Percentiles rank a stretch among this genome's conserved stretches.
phyloP scores from a whole-genome alignment of 2,329 filamentous ascomycete species.

The Emmonsia crescens region DNA sequence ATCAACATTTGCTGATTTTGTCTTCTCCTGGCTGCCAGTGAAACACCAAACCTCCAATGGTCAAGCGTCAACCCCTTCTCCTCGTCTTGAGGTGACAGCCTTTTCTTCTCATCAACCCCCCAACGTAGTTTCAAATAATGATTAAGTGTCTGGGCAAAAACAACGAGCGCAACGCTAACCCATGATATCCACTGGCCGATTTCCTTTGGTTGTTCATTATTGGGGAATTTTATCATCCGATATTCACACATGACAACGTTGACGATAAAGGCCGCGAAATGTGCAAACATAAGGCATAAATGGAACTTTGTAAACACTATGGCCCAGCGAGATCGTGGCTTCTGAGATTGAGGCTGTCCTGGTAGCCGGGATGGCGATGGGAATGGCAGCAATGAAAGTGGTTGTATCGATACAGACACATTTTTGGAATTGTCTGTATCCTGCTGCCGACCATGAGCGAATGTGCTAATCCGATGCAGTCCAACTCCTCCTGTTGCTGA shows the following conservation, averaged over 20 bases:
- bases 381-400: neutral
- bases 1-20: neutral
- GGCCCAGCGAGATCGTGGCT: neutral
- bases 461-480: neutral
- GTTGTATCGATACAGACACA: neutral
- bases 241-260: slow-evolving; percentile 17
- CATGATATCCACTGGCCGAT: slow-evolving; percentile 18
- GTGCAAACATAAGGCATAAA: neutral
- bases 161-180: slow-evolving; percentile 14
- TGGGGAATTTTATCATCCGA: slow-evolving; percentile 10
- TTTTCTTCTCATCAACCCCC: neutral
- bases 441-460: neutral
- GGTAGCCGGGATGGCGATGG: neutral
- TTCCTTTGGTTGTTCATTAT: slow-evolving; percentile 14
- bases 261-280: slow-evolving; percentile 10
- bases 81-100: neutral
- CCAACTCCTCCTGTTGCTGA: neutral
- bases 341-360: neutral
- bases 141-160: slow-evolving; percentile 15
- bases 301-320: neutral
- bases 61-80: neutral
- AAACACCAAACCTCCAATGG: neutral
- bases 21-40: neutral
- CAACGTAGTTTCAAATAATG: slow-evolving; percentile 5
- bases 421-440: neutral